These are phyloP conservation scores for Tarenaya hassleriana DNA, from an alignment of 345 rosid species.

Conservation along the genomic window DNA sequence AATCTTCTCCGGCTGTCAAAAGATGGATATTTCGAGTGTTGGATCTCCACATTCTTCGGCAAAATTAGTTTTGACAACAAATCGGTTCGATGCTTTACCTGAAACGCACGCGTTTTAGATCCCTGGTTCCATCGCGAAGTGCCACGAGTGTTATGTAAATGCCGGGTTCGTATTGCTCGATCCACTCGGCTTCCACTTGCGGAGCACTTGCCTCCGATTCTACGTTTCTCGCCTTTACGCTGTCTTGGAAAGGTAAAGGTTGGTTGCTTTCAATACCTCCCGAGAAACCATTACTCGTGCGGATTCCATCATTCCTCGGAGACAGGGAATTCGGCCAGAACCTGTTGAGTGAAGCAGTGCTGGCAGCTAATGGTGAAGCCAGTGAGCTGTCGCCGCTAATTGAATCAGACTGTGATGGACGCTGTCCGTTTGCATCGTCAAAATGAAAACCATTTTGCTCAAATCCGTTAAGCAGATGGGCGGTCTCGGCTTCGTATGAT, in stretches of 20 bases:
- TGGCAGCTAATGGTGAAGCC: constrained; percentile 40
- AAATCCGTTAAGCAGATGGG: constrained; percentile 47
- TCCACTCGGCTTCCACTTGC: constrained; percentile 89
- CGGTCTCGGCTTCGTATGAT: constrained; percentile 46
- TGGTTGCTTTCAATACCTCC: constrained; percentile 32
- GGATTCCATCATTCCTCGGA: constrained; percentile 42
- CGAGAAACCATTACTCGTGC: constrained; percentile 32
- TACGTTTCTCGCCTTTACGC: constrained; percentile 48
- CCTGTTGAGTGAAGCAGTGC: constrained; percentile 40
- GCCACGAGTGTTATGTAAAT: constrained; percentile 86
- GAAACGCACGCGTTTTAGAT: constrained; percentile 96
- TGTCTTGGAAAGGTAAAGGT: constrained; percentile 22
- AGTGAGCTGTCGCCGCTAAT: constrained; percentile 37
- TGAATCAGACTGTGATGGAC: constrained; percentile 58
- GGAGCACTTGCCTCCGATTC: constrained; percentile 33
- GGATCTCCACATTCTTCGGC: too few relatives aligned
- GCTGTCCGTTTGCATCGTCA: constrained; percentile 52
- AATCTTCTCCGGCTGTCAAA: constrained; percentile 69
- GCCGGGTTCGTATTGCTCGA: constrained; percentile 89
- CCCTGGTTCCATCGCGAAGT: constrained; percentile 89
- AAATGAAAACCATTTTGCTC: constrained; percentile 60
- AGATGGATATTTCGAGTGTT: too few relatives aligned
- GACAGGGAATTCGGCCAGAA: constrained; percentile 29
- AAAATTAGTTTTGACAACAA: neutral
- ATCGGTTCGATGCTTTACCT: constrained; percentile 42